Conservation (phyloP, 2,329 filamentous ascomycete genomes). For the Phyllosticta citriasiana region DNA sequence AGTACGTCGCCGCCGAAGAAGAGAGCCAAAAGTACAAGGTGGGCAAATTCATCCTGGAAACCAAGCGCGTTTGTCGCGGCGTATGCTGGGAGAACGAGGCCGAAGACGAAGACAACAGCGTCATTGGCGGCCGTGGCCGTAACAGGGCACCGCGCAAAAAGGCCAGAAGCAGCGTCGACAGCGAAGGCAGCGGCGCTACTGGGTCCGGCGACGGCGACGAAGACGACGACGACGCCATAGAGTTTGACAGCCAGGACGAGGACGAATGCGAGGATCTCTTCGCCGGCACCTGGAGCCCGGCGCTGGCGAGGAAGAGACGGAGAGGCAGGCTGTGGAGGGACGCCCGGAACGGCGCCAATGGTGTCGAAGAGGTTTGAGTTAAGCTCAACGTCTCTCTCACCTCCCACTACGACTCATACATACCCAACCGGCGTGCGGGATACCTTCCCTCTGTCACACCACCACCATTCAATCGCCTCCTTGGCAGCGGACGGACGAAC, state of each 20-base stretch:
- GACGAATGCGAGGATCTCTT: constrained; percentile 59
- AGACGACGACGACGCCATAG: constrained; percentile 29
- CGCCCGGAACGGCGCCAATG: not conserved
- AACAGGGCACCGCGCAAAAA: not conserved
- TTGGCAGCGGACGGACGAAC: too few species aligned
- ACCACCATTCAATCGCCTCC: not conserved
- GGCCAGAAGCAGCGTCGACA: not conserved
- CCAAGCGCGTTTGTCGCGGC: constrained; percentile 41
- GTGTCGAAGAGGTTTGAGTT: constrained; percentile 6
- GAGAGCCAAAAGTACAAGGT: constrained; percentile 54
- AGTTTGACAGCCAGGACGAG: constrained; percentile 57
- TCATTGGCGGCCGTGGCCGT: not conserved
- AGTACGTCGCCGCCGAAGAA: constrained; percentile 53
- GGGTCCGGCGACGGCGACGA: constrained; percentile 1
- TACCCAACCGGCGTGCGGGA: not conserved
- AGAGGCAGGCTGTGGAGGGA: constrained; percentile 13
- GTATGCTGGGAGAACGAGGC: constrained; percentile 42
- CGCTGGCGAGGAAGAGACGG: constrained; percentile 40
- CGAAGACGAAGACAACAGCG: constrained; percentile 14
- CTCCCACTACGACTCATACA: not conserved
- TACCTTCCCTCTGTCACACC: not conserved
- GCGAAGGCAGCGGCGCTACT: not conserved
- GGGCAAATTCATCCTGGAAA: constrained; percentile 58
- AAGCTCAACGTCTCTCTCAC: not conserved
- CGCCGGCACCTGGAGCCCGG: constrained; percentile 50